Percentiles rank a stretch among this genome's conserved stretches.
Evolutionary conservation across 2,329 filamentous ascomycete genomes (phyloP).

Genomic region (Microdochium trichocladiopsis): DNA sequence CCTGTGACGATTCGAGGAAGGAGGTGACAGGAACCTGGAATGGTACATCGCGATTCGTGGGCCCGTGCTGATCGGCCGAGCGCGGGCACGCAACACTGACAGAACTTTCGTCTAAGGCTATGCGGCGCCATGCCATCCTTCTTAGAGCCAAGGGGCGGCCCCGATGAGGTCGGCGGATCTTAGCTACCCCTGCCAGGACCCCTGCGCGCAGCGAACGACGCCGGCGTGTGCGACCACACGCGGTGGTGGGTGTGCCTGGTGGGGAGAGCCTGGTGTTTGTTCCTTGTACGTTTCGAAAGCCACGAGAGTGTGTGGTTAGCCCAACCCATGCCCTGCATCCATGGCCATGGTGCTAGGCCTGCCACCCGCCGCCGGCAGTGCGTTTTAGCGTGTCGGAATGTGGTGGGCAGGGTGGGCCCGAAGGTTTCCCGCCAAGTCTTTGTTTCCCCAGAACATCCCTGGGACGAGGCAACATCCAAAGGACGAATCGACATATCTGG

Average conservation of each 20-base stretch:
- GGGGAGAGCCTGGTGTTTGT: not conserved
- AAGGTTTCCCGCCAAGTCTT: not conserved
- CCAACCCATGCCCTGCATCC: not conserved
- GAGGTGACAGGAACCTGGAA: not conserved
- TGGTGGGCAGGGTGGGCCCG: not conserved
- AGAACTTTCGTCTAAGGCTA: not conserved
- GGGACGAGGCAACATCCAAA: not conserved
- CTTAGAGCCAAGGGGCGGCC: not conserved
- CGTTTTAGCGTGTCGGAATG: constrained; percentile 1
- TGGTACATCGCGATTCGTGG: not conserved
- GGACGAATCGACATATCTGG: not conserved
- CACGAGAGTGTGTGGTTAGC: not conserved
- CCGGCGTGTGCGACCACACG: not conserved
- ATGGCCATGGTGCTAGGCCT: not conserved
- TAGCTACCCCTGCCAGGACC: not conserved
- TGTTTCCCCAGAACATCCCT: not conserved
- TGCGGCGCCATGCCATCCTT: not conserved
- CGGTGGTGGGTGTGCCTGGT: not conserved
- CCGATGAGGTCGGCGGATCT: not conserved
- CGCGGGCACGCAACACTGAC: not conserved
- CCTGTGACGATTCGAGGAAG: not conserved
- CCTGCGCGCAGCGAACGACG: not conserved
- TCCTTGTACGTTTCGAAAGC: not conserved
- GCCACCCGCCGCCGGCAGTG: not conserved
- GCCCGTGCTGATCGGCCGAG: not conserved